These are phyloP conservation scores for Alternaria sp. DNA, from an alignment of 2,329 filamentous ascomycete species.

Conservation along the genomic window DNA sequence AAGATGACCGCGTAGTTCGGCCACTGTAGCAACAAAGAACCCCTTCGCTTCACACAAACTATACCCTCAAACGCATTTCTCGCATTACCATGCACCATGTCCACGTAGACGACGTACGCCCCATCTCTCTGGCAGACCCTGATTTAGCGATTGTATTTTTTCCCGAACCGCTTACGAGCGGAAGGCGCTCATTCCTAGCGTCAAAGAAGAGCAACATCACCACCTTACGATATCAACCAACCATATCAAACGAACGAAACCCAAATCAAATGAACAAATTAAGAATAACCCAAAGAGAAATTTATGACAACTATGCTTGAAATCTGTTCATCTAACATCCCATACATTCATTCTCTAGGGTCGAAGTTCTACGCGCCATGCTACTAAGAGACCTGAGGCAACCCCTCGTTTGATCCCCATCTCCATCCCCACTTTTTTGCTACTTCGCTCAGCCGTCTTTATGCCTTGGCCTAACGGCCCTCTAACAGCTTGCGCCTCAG, in stretches of 20 bases:
- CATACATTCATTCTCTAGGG: not conserved
- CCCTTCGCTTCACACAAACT: conserved; percentile 13
- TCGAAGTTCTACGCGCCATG: not conserved
- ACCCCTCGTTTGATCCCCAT: conserved; percentile 2
- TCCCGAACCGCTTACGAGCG: conserved; percentile 2
- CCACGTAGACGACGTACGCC: conserved; percentile 14
- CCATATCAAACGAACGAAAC: not conserved
- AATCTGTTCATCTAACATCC: not conserved
- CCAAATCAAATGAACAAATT: not conserved
- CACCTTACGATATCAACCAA: conserved; percentile 2
- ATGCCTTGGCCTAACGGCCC: not conserved
- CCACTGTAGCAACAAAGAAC: not conserved
- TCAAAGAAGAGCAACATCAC: not conserved
- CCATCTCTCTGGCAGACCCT: conserved; percentile 13
- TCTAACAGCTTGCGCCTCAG: conserved; percentile 2
- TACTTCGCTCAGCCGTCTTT: not conserved
- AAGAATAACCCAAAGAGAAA: not conserved
- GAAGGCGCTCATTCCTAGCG: not conserved
- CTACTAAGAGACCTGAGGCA: not conserved
- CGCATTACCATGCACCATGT: not conserved
- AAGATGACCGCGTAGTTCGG: conserved; percentile 28
- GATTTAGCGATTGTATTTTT: conserved; percentile 14
- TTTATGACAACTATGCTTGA: not conserved
- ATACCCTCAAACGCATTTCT: conserved; percentile 4
- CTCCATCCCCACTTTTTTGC: not conserved